Evolutionary conservation across 805 yeast species (phyloP).

Genomic region (Hanseniaspora pseudoguilliermondii): DNA sequence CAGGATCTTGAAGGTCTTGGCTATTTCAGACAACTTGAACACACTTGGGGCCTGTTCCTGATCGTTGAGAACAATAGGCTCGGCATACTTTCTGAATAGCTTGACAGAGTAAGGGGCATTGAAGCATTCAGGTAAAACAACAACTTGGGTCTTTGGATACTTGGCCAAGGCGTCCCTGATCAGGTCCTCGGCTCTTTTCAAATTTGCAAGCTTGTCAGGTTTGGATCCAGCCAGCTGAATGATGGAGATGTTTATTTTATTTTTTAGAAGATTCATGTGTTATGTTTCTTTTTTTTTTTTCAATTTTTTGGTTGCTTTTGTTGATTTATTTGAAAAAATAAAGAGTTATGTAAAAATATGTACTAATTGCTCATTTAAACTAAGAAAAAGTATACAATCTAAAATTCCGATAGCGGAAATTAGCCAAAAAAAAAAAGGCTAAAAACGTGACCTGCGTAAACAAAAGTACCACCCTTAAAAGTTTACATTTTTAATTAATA

Average conservation of each 20-base stretch:
- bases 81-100: constrained; percentile 80
- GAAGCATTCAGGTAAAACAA: constrained; percentile 91
- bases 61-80: constrained; percentile 58
- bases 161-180: constrained; percentile 48
- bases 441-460: too few species aligned
- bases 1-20: constrained; percentile 48
- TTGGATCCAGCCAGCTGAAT: constrained; percentile 65
- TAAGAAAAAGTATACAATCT: too few species aligned
- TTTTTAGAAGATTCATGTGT: constrained; percentile 22
- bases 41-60: constrained; percentile 43
- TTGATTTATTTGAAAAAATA: too few species aligned
- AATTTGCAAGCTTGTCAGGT: constrained; percentile 64
- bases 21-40: constrained; percentile 46
- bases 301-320: too few species aligned
- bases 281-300: background rate
- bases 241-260: constrained; percentile 64
- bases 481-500: too few species aligned
- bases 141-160: constrained; percentile 53
- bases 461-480: too few species aligned
- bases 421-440: too few species aligned
- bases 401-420: too few species aligned
- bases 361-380: too few species aligned
- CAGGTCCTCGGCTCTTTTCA: constrained; percentile 50
- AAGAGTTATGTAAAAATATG: too few species aligned
- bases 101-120: constrained; percentile 87